These are phyloP conservation scores for Dioszegia aurantiaca DNA, from an alignment of 768 basidiomycete genomes.

Conservation along the genomic window DNA sequence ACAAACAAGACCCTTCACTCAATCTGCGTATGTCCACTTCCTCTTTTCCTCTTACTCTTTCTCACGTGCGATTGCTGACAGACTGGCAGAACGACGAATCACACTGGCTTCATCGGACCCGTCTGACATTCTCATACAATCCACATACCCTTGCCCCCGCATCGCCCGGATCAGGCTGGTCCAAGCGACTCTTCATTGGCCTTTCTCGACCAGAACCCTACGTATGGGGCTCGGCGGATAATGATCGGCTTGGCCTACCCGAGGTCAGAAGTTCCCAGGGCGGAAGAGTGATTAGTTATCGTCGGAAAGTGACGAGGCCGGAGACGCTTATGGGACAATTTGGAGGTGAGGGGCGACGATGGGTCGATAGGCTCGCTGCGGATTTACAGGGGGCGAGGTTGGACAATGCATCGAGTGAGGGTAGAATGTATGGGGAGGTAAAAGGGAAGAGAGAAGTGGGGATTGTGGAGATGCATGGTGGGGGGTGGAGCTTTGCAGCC, in stretches of 20 bases:
- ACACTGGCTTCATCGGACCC: slow-evolving; percentile 39
- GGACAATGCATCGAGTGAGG: background rate
- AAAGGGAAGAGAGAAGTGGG: slow-evolving; percentile 13
- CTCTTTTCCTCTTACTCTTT: background rate
- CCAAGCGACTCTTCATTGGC: slow-evolving; percentile 24
- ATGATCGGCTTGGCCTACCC: slow-evolving; percentile 29
- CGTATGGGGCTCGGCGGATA: slow-evolving; percentile 44
- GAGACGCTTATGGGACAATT: slow-evolving; percentile 9
- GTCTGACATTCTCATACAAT: slow-evolving; percentile 30
- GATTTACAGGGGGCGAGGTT: background rate
- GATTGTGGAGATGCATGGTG: slow-evolving; percentile 43
- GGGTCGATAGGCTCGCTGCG: background rate
- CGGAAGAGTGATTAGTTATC: background rate
- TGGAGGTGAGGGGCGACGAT: background rate
- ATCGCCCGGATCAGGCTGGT: slow-evolving; percentile 18
- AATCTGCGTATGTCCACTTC: slow-evolving; percentile 54
- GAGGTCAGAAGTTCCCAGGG: background rate
- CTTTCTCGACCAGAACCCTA: slow-evolving; percentile 28
- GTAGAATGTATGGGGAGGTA: background rate
- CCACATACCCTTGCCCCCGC: slow-evolving; percentile 22
- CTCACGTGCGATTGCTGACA: background rate
- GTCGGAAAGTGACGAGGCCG: background rate
- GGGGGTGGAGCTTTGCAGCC: slow-evolving; percentile 47
- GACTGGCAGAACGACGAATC: slow-evolving; percentile 30
- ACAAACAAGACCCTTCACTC: slow-evolving; percentile 63